Conservation (phyloP, 2,329 filamentous ascomycete species). For the Hypoxylon sp. region DNA sequence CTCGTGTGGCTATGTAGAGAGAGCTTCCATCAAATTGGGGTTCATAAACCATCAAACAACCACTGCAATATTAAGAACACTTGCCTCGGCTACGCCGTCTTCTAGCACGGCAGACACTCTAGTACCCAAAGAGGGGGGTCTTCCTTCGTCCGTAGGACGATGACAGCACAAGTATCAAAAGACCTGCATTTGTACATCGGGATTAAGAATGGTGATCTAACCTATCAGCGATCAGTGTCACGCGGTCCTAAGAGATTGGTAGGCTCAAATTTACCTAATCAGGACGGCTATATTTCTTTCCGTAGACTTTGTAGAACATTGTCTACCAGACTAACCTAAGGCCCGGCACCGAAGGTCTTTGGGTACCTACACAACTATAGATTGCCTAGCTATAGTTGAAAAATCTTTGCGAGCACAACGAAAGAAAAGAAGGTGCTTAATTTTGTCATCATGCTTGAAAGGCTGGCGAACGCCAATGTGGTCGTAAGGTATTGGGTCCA, state of each 20-base stretch:
- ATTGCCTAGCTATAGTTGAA: background rate
- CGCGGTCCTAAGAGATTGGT: background rate
- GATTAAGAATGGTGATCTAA: background rate
- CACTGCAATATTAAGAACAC: background rate
- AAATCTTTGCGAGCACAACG: background rate
- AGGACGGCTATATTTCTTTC: background rate
- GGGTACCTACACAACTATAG: background rate
- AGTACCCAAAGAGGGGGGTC: background rate
- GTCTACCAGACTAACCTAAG: background rate
- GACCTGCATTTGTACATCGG: background rate
- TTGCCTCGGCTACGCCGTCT: background rate
- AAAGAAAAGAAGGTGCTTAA: conserved; percentile 2
- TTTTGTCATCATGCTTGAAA: background rate
- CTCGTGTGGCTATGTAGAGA: background rate
- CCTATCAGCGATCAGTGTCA: background rate
- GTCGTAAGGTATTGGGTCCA: no score
- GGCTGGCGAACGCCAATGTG: background rate
- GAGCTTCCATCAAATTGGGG: background rate
- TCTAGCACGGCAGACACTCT: background rate
- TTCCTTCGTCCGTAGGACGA: background rate
- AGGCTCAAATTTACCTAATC: background rate
- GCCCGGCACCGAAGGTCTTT: background rate
- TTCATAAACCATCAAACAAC: no score
- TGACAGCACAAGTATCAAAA: background rate
- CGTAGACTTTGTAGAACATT: background rate